Evolutionary conservation across 345 rosid species (phyloP).

Genomic region (Euphorbia lathyris): DNA sequence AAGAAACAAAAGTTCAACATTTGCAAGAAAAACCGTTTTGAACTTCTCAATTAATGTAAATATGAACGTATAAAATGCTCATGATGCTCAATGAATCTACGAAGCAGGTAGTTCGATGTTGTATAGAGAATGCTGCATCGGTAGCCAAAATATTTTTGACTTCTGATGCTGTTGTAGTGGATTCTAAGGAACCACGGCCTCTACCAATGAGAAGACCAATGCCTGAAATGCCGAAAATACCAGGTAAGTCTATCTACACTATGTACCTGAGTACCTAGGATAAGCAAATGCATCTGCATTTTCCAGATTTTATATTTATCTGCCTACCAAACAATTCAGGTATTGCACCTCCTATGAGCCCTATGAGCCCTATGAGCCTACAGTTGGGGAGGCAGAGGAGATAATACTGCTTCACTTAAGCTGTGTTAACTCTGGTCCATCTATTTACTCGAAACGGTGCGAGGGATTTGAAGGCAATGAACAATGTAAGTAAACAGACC

Average conservation of each 20-base stretch:
- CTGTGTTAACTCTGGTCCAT: neutral
- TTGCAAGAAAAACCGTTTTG: neutral
- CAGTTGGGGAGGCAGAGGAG: neutral
- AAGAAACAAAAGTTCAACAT: neutral
- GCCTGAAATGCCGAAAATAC: slow-evolving; percentile 11
- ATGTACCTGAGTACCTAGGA: neutral
- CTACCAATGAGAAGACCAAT: slow-evolving; percentile 47
- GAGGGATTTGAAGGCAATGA: neutral
- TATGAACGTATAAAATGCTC: neutral
- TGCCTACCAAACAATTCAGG: slow-evolving; percentile 16
- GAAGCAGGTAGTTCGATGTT: slow-evolving; percentile 83
- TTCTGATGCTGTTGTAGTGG: slow-evolving; percentile 77
- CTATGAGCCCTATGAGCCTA: neutral
- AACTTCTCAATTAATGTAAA: neutral
- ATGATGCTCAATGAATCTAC: slow-evolving; percentile 6
- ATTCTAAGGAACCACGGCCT: slow-evolving; percentile 51
- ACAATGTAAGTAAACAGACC: neutral
- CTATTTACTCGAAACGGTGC: neutral
- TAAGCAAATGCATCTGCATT: neutral
- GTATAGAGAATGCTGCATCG: slow-evolving; percentile 86
- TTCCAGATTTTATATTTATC: too few relatives aligned
- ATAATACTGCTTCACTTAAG: neutral
- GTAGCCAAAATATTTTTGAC: slow-evolving; percentile 82
- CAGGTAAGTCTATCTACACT: neutral
- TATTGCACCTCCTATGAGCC: slow-evolving; percentile 1